Percentiles rank a stretch among this genome's conserved stretches.
Evolutionary conservation across 495 filamentous ascomycete species (phyloP).

Genomic region (Peziza echinospora): DNA sequence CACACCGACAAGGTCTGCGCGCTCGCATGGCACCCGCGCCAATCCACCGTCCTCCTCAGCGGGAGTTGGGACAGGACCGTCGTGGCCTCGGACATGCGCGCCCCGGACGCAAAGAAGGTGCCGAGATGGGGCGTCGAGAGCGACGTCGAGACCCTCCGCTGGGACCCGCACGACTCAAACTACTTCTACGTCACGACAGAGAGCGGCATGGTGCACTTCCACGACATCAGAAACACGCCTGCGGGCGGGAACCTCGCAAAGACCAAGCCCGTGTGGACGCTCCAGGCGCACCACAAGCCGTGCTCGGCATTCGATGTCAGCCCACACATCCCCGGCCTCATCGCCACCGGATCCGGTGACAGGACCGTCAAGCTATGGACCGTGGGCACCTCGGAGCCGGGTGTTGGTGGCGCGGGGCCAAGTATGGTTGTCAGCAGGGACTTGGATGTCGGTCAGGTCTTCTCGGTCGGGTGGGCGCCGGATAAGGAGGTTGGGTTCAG

Average conservation of each 20-base stretch:
- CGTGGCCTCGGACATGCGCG: conserved; percentile 80
- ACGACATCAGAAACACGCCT: conserved; percentile 52
- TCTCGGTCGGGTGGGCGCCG: conserved; percentile 71
- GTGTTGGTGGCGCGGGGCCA: conserved; percentile 32
- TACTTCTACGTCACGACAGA: conserved; percentile 93
- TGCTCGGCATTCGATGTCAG: conserved; percentile 94
- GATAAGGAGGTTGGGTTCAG: conserved; percentile 78
- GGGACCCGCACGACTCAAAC: conserved; percentile 81
- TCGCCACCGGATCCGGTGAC: conserved; percentile 81
- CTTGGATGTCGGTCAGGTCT: conserved; percentile 83
- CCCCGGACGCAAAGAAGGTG: conserved; percentile 45
- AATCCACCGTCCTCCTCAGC: conserved; percentile 70
- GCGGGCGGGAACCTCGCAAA: conserved; percentile 41
- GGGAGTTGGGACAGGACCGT: conserved; percentile 89
- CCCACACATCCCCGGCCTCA: conserved; percentile 64
- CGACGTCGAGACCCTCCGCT: conserved; percentile 78
- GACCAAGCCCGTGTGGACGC: conserved; percentile 70
- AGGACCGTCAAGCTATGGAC: conserved; percentile 96
- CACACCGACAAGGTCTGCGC: conserved; percentile 91
- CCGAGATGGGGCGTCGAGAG: conserved; percentile 80
- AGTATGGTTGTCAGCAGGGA: conserved; percentile 81
- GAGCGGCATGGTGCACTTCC: conserved; percentile 67
- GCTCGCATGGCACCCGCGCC: conserved; percentile 69
- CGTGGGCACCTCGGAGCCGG: no score
- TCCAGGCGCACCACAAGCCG: conserved; percentile 86